Percentiles rank a stretch among this genome's conserved stretches.
Conservation (phyloP, 108 stramenopile species). For the Thalassiosira profunda region DNA sequence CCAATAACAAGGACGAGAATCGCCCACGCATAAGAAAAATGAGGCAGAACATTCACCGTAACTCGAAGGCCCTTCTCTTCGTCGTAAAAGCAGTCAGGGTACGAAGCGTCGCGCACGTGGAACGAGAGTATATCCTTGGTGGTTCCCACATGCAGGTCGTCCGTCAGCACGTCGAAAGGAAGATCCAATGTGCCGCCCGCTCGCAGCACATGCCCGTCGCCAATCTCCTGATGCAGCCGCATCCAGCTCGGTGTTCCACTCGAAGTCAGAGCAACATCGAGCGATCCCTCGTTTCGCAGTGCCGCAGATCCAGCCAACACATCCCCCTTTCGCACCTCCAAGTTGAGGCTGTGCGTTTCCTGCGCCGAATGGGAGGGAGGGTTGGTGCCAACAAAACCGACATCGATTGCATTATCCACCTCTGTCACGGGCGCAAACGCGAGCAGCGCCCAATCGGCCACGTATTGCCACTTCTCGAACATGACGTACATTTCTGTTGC, state of each 20-base stretch:
- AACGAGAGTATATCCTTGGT: conserved; percentile 5
- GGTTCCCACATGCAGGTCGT: conserved; percentile 6
- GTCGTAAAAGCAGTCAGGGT: conserved; percentile 38
- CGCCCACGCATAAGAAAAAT: too few relatives aligned
- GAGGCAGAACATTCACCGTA: too few relatives aligned
- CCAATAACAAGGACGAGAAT: too few relatives aligned
- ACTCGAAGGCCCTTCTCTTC: too few relatives aligned
- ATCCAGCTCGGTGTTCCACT: too few relatives aligned
- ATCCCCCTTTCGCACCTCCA: neutral
- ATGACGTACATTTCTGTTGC: conserved; percentile 21
- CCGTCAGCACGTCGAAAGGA: neutral
- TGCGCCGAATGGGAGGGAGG: too few relatives aligned
- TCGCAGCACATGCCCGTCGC: too few relatives aligned
- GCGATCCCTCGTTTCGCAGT: too few relatives aligned
- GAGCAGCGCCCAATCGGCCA: conserved; percentile 34
- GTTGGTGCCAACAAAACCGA: neutral
- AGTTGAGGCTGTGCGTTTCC: neutral
- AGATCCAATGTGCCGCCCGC: too few relatives aligned
- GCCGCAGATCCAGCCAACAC: neutral
- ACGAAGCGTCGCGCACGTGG: conserved; percentile 8
- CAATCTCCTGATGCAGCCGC: too few relatives aligned
- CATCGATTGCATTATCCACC: conserved; percentile 11
- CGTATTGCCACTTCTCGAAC: conserved; percentile 27
- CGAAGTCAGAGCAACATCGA: too few relatives aligned
- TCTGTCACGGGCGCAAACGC: conserved; percentile 9